These are phyloP conservation scores for Mycena citricolor DNA, from an alignment of 1,284 basidiomycete species.

Conservation along the genomic window DNA sequence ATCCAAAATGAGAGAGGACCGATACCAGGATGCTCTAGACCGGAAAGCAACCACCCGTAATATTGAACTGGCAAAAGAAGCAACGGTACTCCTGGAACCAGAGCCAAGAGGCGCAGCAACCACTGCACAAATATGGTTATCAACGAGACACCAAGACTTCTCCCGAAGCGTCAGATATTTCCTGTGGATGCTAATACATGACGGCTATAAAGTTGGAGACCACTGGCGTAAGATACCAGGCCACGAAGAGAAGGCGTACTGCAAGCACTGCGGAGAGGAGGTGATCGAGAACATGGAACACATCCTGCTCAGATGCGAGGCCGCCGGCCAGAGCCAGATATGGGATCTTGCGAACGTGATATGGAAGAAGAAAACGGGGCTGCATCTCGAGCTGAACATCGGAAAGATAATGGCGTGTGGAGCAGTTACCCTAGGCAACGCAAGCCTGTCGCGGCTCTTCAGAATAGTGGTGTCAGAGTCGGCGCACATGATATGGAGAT, in stretches of 20 bases:
- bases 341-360: slow-evolving; percentile 24
- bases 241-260: slow-evolving; percentile 20
- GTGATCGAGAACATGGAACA: slow-evolving; percentile 33
- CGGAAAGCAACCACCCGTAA: neutral
- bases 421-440: slow-evolving; percentile 7
- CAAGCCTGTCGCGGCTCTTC: slow-evolving; percentile 20
- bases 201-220: slow-evolving; percentile 25
- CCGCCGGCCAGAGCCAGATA: slow-evolving; percentile 20
- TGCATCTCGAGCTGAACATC: neutral
- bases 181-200: slow-evolving; percentile 30
- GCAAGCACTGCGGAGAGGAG: slow-evolving; percentile 20
- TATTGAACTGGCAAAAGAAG: too few species aligned
- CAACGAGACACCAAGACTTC: slow-evolving; percentile 22
- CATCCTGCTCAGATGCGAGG: slow-evolving; percentile 27
- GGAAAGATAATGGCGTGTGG: slow-evolving; percentile 14
- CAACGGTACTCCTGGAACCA: too few species aligned
- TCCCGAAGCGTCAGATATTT: slow-evolving; percentile 23
- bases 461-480: slow-evolving; percentile 27
- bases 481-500: slow-evolving; percentile 28
- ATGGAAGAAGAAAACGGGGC: slow-evolving; percentile 13
- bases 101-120: slow-evolving; percentile 19
- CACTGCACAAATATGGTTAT: slow-evolving; percentile 16
- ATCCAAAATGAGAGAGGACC: slow-evolving; percentile 1
- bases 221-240: slow-evolving; percentile 26
- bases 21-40: slow-evolving; percentile 2